Base-by-base conservation (phyloP, 805 yeast genomes). In the Hagleromyces aurorensis region DNA sequence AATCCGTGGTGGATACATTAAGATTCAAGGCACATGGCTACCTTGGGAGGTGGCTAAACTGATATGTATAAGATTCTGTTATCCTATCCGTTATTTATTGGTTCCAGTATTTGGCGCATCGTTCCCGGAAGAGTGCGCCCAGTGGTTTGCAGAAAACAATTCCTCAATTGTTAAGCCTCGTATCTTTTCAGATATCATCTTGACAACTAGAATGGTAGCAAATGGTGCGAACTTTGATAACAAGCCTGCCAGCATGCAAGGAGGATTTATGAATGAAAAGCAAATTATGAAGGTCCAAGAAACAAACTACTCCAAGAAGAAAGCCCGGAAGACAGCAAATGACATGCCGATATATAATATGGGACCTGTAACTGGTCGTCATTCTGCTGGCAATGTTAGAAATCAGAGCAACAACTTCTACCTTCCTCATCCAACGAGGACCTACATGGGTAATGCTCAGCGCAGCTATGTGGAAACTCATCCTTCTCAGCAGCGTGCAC, bases 1-100 rank as follows among this genome's bases (percentile, higher is more conserved):
- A 29, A 84, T 86, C 10, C 64, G 96, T 32, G 96, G 96, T 26
- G 96, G 96, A 3, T 84, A 75, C 46, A 67, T 86, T 41, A 85
- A 85, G 62, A 84, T 87, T 41, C 96, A 86, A 59, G 96, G 96
- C 4, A 84, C 95, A 6, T 87, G 96, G 96, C 59, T 85, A 21
- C 89, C 94, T 2, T 78, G 59, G 47, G 70, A 68, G 7, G 63
- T 81, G 29, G 85, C 93, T 14, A 67, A 66, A 36, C 59, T 70
- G 18, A 61, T 86, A 30, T 89, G 94, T 3, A 55, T 72, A 19
- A 69, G 79, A 29, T 81, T 85, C 45, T 82, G 94, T 59, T 85
- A 70, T 55, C 73, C 76, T 33, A 79, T 86, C 25, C 64, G 96
- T 34, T 80, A 64, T 50, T 72, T 81, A 13, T 59, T 86, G 41